Evolutionary conservation across 805 yeast species (phyloP), one percentile per base, ranked within the genome.

Genomic region (Candida tallmaniae): DNA sequence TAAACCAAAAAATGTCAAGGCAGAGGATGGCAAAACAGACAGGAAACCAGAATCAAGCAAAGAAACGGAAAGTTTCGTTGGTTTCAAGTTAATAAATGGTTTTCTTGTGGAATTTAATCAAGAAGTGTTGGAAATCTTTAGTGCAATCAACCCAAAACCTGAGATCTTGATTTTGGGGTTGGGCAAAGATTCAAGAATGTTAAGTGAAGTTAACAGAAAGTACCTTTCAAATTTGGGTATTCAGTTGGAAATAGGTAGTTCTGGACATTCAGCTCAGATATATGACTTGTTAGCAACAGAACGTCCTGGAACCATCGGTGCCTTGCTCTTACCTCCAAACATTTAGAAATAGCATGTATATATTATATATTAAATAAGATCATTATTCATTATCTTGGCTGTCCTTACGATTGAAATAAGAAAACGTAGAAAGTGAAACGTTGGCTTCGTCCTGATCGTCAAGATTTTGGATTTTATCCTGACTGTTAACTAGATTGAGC

Each of bases 271-370:
- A 1, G 89, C 83, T 9, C 71, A 74, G 42, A 78, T 74, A 41
- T 86, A 74, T 58, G 90, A 85, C 48, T 57, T 85, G 27, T 58
- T 85, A 39, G 88, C 90, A 1, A 83, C 90, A 0, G 95, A 86
- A 51, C 65, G 95, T 45, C 86, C 89, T 0, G 62, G 68, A 17
- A 79, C 77, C 21, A 77, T 85, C n/a, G 88, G 78, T 1, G 93
- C 84, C 0, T 58, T 85, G 21, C 60, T 85, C 31, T 60, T 86
- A 27, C 86, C 94, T 15, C 84, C 90, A 3, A 73, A 79, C 42
- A 54, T 77, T 41, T 75, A 20, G 23, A 20, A 10, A 7, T 56
- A 24, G 4, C 15, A 20, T 20, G 12, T 6, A 26, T 20, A 20
- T 7, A 8, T 15, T 17, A 18, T 24, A 9, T 27, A 27, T 27